Conservation (phyloP, 2,329 filamentous ascomycete genomes). For the Chrysoporthe austroafricana region DNA sequence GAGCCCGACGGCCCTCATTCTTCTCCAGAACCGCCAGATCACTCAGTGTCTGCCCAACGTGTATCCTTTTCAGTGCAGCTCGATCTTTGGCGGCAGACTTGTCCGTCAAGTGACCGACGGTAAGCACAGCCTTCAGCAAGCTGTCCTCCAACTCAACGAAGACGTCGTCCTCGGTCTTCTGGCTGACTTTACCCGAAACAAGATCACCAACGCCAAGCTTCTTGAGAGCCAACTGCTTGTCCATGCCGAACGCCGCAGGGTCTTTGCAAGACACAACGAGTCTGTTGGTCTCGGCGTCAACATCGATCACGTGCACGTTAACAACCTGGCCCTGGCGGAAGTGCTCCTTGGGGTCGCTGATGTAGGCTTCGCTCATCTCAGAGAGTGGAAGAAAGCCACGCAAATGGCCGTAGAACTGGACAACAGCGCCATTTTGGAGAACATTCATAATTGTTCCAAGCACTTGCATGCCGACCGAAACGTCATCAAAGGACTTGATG, state of each 20-base stretch:
- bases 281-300: slow-evolving; percentile 71
- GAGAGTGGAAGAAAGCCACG: slow-evolving; percentile 88
- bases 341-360: slow-evolving; percentile 84
- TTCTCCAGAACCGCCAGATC: slow-evolving; percentile 89
- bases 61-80: slow-evolving; percentile 77
- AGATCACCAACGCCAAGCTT: slow-evolving; percentile 73
- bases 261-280: slow-evolving; percentile 94
- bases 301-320: slow-evolving; percentile 82
- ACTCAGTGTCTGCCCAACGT: slow-evolving; percentile 80
- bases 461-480: slow-evolving; percentile 74
- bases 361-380: slow-evolving; percentile 98
- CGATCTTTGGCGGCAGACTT: slow-evolving; percentile 79
- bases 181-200: slow-evolving; percentile 78
- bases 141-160: slow-evolving; percentile 75
- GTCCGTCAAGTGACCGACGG: slow-evolving; percentile 81
- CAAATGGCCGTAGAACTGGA: slow-evolving; percentile 88
- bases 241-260: slow-evolving; percentile 72
- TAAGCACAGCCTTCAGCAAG: slow-evolving; percentile 77
- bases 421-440: slow-evolving; percentile 76
- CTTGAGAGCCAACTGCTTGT: slow-evolving; percentile 77
- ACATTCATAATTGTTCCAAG: slow-evolving; percentile 88
- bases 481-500: slow-evolving; percentile 76
- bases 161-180: slow-evolving; percentile 77
- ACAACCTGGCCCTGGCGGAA: slow-evolving; percentile 91
- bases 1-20: slow-evolving; percentile 73